Percentiles rank a stretch among this genome's conserved stretches.
Evolutionary conservation across 2,329 filamentous ascomycete genomes (phyloP).

Genomic region (Aspergillus oerlinghausenensis): DNA sequence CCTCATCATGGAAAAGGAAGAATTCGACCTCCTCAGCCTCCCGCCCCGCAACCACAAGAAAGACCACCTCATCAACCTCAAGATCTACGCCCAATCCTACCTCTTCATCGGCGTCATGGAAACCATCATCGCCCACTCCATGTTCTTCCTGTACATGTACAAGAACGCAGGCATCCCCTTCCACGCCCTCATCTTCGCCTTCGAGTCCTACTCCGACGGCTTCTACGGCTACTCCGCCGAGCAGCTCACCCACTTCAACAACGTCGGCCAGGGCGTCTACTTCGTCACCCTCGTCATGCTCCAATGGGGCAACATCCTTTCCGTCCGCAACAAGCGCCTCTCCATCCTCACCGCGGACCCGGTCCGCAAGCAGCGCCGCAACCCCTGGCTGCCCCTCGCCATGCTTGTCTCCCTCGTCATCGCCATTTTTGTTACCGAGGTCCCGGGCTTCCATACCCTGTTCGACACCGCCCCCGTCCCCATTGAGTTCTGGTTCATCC

Average conservation of each 20-base stretch:
- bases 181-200: constrained; percentile 47
- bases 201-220: constrained; percentile 46
- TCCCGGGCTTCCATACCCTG: constrained; percentile 46
- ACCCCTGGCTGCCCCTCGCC: constrained; percentile 47
- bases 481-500: constrained; percentile 51
- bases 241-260: constrained; percentile 47
- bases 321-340: constrained; percentile 49
- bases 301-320: constrained; percentile 52
- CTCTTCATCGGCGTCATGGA: constrained; percentile 52
- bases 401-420: constrained; percentile 48
- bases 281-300: constrained; percentile 53
- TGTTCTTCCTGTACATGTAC: constrained; percentile 54
- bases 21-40: constrained; percentile 50
- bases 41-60: constrained; percentile 49
- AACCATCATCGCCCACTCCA: constrained; percentile 46
- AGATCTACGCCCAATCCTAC: constrained; percentile 51
- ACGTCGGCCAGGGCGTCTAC: constrained; percentile 49
- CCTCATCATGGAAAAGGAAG: constrained; percentile 53
- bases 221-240: constrained; percentile 48
- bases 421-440: constrained; percentile 52
- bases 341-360: constrained; percentile 52
- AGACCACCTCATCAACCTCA: constrained; percentile 50
- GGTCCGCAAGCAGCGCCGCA: constrained; percentile 43
- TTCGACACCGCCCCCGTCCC: constrained; percentile 50
- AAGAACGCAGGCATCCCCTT: constrained; percentile 46